phyloP scores from a whole-genome alignment of 2,329 filamentous ascomycete genomes.

The Cryphonectria naterciae region DNA sequence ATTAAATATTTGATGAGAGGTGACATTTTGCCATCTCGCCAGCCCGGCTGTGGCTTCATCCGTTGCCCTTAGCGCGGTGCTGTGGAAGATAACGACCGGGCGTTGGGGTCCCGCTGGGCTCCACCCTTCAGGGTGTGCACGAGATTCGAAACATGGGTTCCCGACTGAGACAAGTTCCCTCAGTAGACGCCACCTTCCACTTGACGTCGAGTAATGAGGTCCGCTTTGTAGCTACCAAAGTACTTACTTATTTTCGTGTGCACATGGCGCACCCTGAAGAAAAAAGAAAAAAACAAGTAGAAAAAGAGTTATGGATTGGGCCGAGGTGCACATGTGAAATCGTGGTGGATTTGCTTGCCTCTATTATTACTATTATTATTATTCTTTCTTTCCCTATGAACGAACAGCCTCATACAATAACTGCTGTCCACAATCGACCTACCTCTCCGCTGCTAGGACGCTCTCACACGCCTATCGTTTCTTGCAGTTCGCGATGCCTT shows the following conservation, averaged over 20 bases:
- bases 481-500: slow-evolving; percentile 38
- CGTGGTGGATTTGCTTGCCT: neutral
- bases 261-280: too few species aligned
- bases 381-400: neutral
- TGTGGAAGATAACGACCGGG: neutral
- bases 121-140: neutral
- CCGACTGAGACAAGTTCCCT: neutral
- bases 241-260: neutral
- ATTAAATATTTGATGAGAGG: neutral
- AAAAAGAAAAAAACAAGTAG: neutral
- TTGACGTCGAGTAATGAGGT: neutral
- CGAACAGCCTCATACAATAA: neutral
- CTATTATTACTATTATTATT: neutral
- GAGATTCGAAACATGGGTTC: neutral
- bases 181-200: neutral
- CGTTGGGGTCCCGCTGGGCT: neutral
- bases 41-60: neutral
- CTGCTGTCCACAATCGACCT: neutral
- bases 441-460: neutral
- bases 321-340: neutral
- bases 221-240: neutral
- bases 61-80: neutral
- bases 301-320: neutral
- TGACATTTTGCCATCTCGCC: neutral
- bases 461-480: neutral